Percentiles rank a stretch among this genome's conserved stretches.
Conservation (phyloP, 441 rosid genomes). For the Pelargonium myrrhifolium region DNA sequence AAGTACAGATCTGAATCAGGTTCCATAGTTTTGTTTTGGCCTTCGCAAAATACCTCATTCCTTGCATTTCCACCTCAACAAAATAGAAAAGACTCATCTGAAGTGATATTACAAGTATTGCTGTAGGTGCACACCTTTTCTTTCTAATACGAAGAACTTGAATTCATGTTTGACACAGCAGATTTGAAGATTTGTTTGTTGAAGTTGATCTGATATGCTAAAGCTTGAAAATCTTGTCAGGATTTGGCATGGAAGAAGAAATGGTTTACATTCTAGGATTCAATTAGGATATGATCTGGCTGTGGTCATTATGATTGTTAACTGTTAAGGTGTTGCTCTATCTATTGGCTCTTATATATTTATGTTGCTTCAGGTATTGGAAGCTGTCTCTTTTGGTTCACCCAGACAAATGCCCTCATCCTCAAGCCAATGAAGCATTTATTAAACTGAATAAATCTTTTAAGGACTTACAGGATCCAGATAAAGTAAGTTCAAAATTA, state of each 20-base stretch:
- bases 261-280: background rate
- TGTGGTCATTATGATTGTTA: background rate
- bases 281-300: background rate
- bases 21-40: background rate
- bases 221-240: background rate
- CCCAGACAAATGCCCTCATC: slow-evolving; percentile 95
- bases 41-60: background rate
- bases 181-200: background rate
- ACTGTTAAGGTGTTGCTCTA: no score
- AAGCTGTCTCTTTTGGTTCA: slow-evolving; percentile 89
- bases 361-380: slow-evolving; percentile 58
- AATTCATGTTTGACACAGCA: background rate
- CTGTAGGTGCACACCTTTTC: background rate
- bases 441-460: slow-evolving; percentile 75
- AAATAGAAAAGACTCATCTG: background rate
- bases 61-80: background rate
- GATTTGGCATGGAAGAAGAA: background rate
- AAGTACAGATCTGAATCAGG: background rate
- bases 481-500: slow-evolving; percentile 39
- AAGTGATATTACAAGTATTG: background rate
- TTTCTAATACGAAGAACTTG: background rate
- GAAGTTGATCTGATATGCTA: background rate
- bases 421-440: slow-evolving; percentile 85
- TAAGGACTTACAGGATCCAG: slow-evolving; percentile 82
- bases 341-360: background rate